Base-by-base conservation (phyloP, 345 rosid genomes). In the Melastoma malabathricum region DNA sequence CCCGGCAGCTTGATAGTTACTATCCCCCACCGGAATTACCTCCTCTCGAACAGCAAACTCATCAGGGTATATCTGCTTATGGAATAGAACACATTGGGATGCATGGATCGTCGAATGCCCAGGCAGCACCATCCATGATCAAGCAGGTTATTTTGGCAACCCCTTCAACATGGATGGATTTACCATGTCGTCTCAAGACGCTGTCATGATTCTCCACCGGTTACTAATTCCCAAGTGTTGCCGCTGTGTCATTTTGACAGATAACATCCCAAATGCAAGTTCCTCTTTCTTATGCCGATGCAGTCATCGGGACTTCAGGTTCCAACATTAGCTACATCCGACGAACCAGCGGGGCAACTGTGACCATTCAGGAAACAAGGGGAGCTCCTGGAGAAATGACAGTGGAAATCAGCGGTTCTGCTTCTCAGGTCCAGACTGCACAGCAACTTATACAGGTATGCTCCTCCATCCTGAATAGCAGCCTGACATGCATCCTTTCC, bases 331-430 rank as follows among this genome's bases (percentile, higher is more conserved):
- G 99, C 64, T 93, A 88, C 68, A 93, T 90, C 58, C 74, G 99
- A 23, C 97, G 97, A 54, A 78, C 80, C 54, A 93, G 97, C 66
- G 99, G 99, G 50, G 96, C 99, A 57, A 83, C 97, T 51, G 89
- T 88, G 47, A 93, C 96, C 10, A 83, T 88, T 62, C 99, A 93
- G 59, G 97, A 93, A 79, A 76, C 94, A 17, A 83, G 94, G 60
- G 99, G 96, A 15, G 89, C 72, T 66, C 97, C 97, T 60, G 89
- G 84, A 55, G 99, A 89, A 68, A 93, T 93, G 99, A 93, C 97
- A 0, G 96, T 93, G 27, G 99, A 93, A 68, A 87, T 93, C 59
- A 93, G 99, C 60, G 99, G 97, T 64, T 73, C 92, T 66, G 92
- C 89, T 59, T 79, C 85, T 14, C 89, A 88, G 74, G 99, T 83